Base-by-base conservation (phyloP, 2,329 filamentous ascomycete genomes). In the Stagonosporopsis chrysanthemi region DNA sequence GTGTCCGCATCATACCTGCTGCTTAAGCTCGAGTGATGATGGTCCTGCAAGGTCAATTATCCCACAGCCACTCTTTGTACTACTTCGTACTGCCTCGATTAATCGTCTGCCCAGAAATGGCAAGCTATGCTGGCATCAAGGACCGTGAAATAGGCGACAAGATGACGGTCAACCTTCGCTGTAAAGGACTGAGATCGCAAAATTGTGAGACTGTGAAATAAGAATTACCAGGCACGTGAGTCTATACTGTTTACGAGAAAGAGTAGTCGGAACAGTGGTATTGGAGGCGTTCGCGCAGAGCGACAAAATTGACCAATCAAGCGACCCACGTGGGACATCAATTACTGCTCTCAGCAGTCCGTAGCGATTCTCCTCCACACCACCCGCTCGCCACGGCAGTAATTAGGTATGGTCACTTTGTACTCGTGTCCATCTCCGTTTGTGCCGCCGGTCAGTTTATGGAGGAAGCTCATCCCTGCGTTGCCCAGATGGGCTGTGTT, bases 221-320 rank as follows among this genome's bases (percentile, higher is more conserved):
- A 8, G 3, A 9, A 24, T 15, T 29, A 9, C 40, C 5, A 19
- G 8, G 36, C 24, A 49, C 29, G 33, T 24, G 45, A 49, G 45
- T n/a, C 6, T 17, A 23, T 44, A 4, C 31, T 14, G 31, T n/a
- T 33, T 4, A 7, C 23, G 33, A 39, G 31, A 29, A 7, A 33
- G 7, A n/a, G 14, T 12, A n/a, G 9, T 31, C 12, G 8, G 12
- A 17, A 52, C 28, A 11, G 15, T 43, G 31, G 15, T 33, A 35
- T 52, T 57, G 31, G 35, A 49, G 54, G 54, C 54, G 54, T 39
- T 49, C 5, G 9, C 8, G 54, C 54, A 39, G 47, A 52, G 48
- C 38, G 26, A 26, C 12, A 8, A 23, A 17, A 44, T 42, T 2
- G 33, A 22, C 54, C 54, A 57, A 57, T 57, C 38, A 52, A 43